Evolutionary conservation across 441 rosid species (phyloP).

Genomic region (Isatis lusitanica): DNA sequence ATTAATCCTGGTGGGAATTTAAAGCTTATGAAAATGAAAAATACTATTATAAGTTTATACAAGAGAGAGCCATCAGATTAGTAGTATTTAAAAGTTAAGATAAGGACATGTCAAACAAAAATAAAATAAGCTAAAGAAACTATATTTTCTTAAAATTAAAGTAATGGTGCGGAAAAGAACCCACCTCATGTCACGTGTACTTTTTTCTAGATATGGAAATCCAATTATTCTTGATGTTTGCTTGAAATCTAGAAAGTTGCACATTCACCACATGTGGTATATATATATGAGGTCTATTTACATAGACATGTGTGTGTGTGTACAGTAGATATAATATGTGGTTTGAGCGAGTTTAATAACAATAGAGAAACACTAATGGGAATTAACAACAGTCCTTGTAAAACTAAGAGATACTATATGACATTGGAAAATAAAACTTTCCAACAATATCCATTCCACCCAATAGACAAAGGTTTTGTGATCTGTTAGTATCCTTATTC

Average conservation of each 20-base stretch:
- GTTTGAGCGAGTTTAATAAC: background rate
- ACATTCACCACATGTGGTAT: background rate
- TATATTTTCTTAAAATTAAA: background rate
- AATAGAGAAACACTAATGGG: background rate
- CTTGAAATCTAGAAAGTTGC: conserved; percentile 13
- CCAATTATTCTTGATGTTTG: background rate
- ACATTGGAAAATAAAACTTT: too few relatives aligned
- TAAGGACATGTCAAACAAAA: background rate
- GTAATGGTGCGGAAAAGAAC: conserved; percentile 2
- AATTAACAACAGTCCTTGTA: too few relatives aligned
- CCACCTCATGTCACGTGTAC: background rate
- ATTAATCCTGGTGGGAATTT: background rate
- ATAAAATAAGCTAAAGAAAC: background rate
- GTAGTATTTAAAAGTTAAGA: background rate
- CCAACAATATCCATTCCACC: too few relatives aligned
- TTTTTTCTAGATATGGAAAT: conserved; percentile 1
- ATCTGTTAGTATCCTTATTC: background rate
- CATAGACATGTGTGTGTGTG: background rate
- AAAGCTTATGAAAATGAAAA: background rate
- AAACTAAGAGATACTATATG: too few relatives aligned
- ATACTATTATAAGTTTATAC: background rate
- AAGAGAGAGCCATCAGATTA: background rate
- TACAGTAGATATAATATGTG: background rate
- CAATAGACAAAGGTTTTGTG: too few relatives aligned
- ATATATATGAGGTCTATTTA: background rate